These are phyloP conservation scores for Psilocybe mexicana DNA, from an alignment of 1,284 basidiomycete species.

Conservation along the genomic window DNA sequence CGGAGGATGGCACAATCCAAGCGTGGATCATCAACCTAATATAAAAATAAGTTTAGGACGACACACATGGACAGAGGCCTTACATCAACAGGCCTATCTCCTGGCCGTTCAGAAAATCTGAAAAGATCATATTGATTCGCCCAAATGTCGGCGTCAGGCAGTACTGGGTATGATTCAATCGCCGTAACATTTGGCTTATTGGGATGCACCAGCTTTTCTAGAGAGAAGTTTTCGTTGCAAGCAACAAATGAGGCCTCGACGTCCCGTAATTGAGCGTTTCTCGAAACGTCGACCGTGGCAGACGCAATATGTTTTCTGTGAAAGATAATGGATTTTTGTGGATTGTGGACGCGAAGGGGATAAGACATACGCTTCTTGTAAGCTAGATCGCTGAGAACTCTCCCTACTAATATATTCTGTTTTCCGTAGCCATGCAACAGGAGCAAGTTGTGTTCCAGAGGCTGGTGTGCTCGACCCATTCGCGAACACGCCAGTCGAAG, in stretches of 20 bases:
- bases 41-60: background rate
- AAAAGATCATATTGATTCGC: constrained; percentile 88
- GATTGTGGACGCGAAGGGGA: background rate
- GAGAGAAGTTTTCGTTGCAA: constrained; percentile 58
- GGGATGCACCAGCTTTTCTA: constrained; percentile 70
- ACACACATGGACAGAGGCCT: constrained; percentile 21
- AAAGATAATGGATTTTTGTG: background rate
- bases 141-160: constrained; percentile 89
- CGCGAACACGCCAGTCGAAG: constrained; percentile 42
- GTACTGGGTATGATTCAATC: constrained; percentile 81
- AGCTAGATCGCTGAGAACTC: constrained; percentile 46
- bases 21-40: constrained; percentile 70
- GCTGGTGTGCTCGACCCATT: constrained; percentile 32
- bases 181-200: constrained; percentile 78
- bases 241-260: constrained; percentile 83
- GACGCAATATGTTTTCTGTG: constrained; percentile 56
- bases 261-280: constrained; percentile 75
- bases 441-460: constrained; percentile 48
- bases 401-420: constrained; percentile 84
- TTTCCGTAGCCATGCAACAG: constrained; percentile 88
- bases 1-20: constrained; percentile 84
- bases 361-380: constrained; percentile 58
- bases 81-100: constrained; percentile 69
- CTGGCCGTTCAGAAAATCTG: constrained; percentile 86
- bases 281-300: constrained; percentile 71